phyloP scores from a whole-genome alignment of 345 rosid genomes.

The Rhodamnia argentea region DNA sequence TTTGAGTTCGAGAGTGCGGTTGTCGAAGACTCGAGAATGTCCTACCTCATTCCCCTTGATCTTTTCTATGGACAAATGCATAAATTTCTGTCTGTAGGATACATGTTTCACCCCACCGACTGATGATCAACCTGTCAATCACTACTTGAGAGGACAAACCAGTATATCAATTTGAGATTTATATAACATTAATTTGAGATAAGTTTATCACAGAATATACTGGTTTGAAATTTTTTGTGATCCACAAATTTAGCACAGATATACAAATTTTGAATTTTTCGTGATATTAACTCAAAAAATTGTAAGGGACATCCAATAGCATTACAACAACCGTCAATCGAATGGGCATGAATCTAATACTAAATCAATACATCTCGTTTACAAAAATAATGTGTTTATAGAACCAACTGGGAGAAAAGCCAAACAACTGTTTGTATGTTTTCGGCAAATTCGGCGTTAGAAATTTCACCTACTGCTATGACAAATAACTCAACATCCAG shows the following conservation, averaged over 20 bases:
- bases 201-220: too few species aligned
- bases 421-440: neutral
- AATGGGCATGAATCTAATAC: too few species aligned
- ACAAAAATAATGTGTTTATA: too few species aligned
- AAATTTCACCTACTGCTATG: neutral
- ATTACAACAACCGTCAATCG: too few species aligned
- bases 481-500: neutral
- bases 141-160: neutral
- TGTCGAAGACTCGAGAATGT: neutral
- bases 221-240: too few species aligned
- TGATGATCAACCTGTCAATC: neutral
- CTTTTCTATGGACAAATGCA: neutral
- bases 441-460: neutral
- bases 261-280: too few species aligned
- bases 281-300: neutral
- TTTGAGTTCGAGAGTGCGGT: neutral
- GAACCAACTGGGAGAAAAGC: too few species aligned
- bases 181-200: too few species aligned
- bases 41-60: neutral
- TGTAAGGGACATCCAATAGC: neutral
- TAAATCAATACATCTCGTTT: too few species aligned
- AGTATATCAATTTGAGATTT: too few species aligned
- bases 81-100: neutral
- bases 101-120: neutral
- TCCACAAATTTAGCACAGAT: too few species aligned